These are phyloP conservation scores for Anacardium occidentale DNA, from an alignment of 345 rosid species.

Conservation along the genomic window DNA sequence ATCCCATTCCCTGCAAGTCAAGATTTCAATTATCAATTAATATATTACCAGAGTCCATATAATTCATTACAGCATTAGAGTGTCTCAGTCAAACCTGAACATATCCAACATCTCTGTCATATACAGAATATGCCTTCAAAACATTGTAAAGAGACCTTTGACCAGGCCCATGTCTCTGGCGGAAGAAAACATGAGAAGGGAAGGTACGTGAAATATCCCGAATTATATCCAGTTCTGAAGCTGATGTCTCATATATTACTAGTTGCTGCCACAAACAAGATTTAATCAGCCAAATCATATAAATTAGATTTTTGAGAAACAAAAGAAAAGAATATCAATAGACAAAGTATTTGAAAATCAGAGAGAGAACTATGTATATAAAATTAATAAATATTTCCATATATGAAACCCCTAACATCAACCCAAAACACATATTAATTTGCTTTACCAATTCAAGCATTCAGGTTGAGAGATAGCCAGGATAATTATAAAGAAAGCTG, in stretches of 20 bases:
- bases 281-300: conserved; percentile 8
- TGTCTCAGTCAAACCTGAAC: conserved; percentile 65
- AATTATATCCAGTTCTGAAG: conserved; percentile 89
- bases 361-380: neutral
- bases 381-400: no score
- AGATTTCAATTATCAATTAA: conserved; percentile 15
- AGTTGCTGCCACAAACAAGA: conserved; percentile 63
- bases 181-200: conserved; percentile 96
- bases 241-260: conserved; percentile 83
- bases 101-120: conserved; percentile 93
- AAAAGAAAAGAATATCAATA: neutral
- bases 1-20: conserved; percentile 89
- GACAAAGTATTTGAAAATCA: neutral
- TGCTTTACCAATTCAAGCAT: neutral
- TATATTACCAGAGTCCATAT: conserved; percentile 12
- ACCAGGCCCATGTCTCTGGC: conserved; percentile 98
- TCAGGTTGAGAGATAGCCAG: neutral
- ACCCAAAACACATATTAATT: neutral
- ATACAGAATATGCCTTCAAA: conserved; percentile 93
- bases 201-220: conserved; percentile 93
- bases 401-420: neutral
- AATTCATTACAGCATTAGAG: neutral
- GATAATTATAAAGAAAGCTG: neutral
- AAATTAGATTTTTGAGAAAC: neutral
- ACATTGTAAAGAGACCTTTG: conserved; percentile 97